Base-by-base conservation (phyloP, 2,329 filamentous ascomycete genomes). In the Cordyceps cateniannulata region DNA sequence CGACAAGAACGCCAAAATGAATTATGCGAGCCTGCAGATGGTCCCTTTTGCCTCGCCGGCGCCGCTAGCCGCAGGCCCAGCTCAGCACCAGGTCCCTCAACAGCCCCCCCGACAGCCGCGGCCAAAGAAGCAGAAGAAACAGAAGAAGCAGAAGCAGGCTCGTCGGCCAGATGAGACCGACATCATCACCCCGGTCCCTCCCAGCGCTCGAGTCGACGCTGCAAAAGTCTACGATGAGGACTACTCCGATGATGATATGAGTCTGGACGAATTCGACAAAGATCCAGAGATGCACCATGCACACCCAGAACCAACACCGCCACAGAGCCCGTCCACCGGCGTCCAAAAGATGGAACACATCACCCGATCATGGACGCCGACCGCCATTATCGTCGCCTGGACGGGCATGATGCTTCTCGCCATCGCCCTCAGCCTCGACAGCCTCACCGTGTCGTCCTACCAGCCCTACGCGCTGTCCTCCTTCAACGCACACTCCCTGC, bases 381-480 rank as follows among this genome's bases (percentile, higher is more conserved):
- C 42, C 12, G 10, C 10, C 4, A 14, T 53, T 8, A n/a, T 54
- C 25, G 27, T 60, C 50, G 32, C 29, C 12, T 60, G 58, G 58
- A 49, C 42, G 7, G 49, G 58, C 27, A 60, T 60, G 58, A 53
- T 60, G 48, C 58, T 60, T 16, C 40, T 60, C 8, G 50, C 58
- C 25, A 22, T 60, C 5, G 40, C 27, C 1, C 40, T 60, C 49
- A 60, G 49, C 9, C 58, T 60, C 14, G 58, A 60, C 32, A 44
- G 42, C 22, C 48, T 47, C 1, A 60, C 58, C 8, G 58, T 60
- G 8, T 27, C 40, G 2, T 53, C 58, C 3, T 60, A 60, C n/a
- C 58, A 54, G 22, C 58, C 58, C 20, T 60, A 60, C 14, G 58
- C 58, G 20, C 58, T 60, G 2, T 60, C 58, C n/a, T 50, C 53